Percentiles rank a stretch among this genome's conserved stretches.
Conservation (phyloP, 768 basidiomycete genomes). For the Serendipita vermifera region DNA sequence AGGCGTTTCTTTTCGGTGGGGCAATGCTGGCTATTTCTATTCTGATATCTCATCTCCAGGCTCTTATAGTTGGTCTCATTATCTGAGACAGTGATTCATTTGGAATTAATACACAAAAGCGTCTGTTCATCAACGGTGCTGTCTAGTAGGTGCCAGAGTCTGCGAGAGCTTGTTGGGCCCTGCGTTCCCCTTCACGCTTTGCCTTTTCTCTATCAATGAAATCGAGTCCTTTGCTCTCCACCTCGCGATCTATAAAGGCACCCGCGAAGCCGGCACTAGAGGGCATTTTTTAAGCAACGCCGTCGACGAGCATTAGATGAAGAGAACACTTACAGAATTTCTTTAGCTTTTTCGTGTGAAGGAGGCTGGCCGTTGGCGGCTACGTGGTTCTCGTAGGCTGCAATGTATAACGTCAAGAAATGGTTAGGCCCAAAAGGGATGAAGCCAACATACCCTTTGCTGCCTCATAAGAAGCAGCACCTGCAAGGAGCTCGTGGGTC, state of each 20-base stretch:
- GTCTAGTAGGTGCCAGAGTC: not conserved
- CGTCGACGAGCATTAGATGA: too few relatives aligned
- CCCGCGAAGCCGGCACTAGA: slow-evolving; percentile 38
- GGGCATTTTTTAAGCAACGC: too few relatives aligned
- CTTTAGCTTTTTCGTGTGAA: slow-evolving; percentile 44
- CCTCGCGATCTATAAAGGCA: slow-evolving; percentile 37
- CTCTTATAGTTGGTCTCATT: too few relatives aligned
- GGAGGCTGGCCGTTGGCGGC: slow-evolving; percentile 35
- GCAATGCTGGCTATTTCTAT: too few relatives aligned
- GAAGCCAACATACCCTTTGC: too few relatives aligned
- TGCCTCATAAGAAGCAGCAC: slow-evolving; percentile 53
- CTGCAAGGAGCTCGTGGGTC: slow-evolving; percentile 56
- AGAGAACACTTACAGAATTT: slow-evolving; percentile 30
- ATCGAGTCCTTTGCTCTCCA: slow-evolving; percentile 51
- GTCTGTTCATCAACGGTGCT: too few relatives aligned
- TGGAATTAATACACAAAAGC: too few relatives aligned
- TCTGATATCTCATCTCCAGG: too few relatives aligned
- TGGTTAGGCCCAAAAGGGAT: too few relatives aligned
- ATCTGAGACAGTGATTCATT: too few relatives aligned
- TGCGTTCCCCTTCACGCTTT: slow-evolving; percentile 19
- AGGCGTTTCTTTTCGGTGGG: too few relatives aligned
- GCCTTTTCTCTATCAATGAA: slow-evolving; percentile 32
- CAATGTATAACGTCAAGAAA: too few relatives aligned
- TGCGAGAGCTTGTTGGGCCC: not conserved
- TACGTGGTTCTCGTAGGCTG: slow-evolving; percentile 44